Evolutionary conservation across 148 eudicot genomes (phyloP).

Genomic region (Heliamphora exappendiculata): DNA sequence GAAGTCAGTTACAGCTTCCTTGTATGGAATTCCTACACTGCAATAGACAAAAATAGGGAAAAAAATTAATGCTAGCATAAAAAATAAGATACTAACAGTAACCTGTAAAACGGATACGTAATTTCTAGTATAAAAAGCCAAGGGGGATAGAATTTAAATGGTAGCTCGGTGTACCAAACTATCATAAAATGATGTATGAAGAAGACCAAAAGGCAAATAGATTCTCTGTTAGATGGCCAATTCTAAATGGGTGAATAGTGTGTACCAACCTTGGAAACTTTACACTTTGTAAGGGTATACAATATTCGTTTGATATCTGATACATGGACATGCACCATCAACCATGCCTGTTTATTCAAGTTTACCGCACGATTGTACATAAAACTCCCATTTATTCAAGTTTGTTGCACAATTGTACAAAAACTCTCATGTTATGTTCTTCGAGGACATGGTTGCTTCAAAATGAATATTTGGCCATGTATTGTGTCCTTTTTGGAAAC

Average conservation of each 20-base stretch:
- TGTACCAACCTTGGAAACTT: not conserved
- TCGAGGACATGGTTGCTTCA: not conserved
- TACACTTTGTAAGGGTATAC: not conserved
- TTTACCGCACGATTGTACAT: too few relatives aligned
- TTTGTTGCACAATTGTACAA: not conserved
- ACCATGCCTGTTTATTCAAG: not conserved
- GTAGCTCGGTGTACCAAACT: too few relatives aligned
- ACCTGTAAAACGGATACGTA: not conserved
- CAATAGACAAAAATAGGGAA: not conserved
- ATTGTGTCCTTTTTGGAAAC: not conserved
- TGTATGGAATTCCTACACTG: constrained; percentile 53
- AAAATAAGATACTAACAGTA: not conserved
- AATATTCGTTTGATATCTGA: not conserved
- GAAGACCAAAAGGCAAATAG: not conserved
- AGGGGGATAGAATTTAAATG: too few relatives aligned
- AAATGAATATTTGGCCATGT: not conserved
- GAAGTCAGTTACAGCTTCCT: constrained; percentile 39
- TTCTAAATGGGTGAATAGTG: not conserved
- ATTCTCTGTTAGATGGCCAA: not conserved
- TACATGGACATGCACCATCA: not conserved
- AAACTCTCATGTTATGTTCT: not conserved
- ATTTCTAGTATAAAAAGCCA: not conserved
- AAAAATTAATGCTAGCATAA: not conserved
- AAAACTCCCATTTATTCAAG: not conserved
- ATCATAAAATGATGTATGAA: not conserved